These are phyloP conservation scores for Spizellomyces sp. DNA, from an alignment of 192 early-diverging fungal genomes.

Conservation along the genomic window DNA sequence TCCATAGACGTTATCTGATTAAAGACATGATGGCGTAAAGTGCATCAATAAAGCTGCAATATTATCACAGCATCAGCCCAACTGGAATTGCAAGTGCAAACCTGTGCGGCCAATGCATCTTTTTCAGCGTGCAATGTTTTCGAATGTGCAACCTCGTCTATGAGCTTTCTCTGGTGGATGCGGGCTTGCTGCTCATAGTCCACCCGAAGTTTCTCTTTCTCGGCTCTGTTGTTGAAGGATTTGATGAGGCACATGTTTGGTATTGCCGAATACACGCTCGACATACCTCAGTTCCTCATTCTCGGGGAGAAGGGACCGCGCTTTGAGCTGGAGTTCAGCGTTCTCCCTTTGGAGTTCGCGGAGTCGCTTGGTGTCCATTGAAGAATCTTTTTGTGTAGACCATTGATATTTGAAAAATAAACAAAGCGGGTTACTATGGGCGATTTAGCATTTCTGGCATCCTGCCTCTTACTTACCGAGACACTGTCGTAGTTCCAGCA, in stretches of 20 bases:
- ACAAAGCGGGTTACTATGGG: not conserved
- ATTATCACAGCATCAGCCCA: not conserved
- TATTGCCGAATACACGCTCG: not conserved
- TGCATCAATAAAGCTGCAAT: no score
- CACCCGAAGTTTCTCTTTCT: conserved; percentile 39
- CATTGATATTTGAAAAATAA: not conserved
- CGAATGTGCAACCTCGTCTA: conserved; percentile 32
- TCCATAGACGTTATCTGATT: conserved; percentile 27
- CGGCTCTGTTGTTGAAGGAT: conserved; percentile 21
- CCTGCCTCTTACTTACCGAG: conserved; percentile 9
- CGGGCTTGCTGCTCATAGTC: conserved; percentile 39
- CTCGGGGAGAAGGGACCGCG: conserved; percentile 35
- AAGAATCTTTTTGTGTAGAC: not conserved
- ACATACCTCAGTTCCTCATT: conserved; percentile 42
- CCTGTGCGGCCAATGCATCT: conserved; percentile 34
- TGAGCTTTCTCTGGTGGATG: conserved; percentile 28
- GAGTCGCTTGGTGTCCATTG: conserved; percentile 25
- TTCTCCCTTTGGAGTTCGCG: conserved; percentile 40
- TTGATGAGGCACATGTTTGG: not conserved
- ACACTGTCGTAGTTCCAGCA: conserved; percentile 18
- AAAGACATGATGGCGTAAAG: not conserved
- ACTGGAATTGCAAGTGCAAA: not conserved
- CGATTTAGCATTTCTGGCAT: not conserved
- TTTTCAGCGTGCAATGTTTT: conserved; percentile 41
- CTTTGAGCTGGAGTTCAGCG: conserved; percentile 37